Percentiles rank a stretch among this genome's conserved stretches.
Conservation (phyloP, 306 rosid genomes). For the Herpetospermum pedunculosum region DNA sequence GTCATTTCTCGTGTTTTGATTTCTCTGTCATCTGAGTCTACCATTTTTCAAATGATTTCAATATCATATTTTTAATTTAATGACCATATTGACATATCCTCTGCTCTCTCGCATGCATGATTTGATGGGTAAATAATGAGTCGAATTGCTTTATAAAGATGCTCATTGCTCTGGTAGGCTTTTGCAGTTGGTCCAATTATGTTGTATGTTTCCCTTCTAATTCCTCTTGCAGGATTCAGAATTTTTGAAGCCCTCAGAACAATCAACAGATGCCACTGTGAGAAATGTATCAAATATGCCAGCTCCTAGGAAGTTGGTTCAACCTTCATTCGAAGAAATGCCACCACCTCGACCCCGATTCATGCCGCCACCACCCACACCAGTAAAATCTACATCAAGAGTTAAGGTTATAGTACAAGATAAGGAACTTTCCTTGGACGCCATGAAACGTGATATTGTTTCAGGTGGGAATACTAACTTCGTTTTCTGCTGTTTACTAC, state of each 20-base stretch:
- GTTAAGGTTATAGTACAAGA: slow-evolving; percentile 27
- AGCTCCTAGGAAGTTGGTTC: slow-evolving; percentile 65
- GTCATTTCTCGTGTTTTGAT: neutral
- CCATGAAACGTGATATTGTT: slow-evolving; percentile 35
- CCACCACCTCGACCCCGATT: slow-evolving; percentile 35
- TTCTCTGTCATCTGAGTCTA: neutral
- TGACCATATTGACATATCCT: neutral
- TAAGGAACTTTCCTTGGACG: slow-evolving; percentile 25
- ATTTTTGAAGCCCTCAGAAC: slow-evolving; percentile 24
- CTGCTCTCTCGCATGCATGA: neutral
- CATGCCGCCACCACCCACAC: slow-evolving; percentile 59
- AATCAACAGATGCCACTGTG: slow-evolving; percentile 24
- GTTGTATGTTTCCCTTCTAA: slow-evolving; percentile 24
- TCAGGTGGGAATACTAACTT: slow-evolving; percentile 45
- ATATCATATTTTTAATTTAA: neutral
- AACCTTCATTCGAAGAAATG: slow-evolving; percentile 33
- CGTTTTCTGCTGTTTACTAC: neutral
- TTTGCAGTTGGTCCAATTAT: slow-evolving; percentile 14
- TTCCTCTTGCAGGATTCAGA: slow-evolving; percentile 47
- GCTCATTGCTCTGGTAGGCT: neutral
- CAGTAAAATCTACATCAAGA: slow-evolving; percentile 40
- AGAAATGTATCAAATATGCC: slow-evolving; percentile 72
- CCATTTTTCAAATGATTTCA: neutral
- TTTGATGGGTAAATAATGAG: neutral
- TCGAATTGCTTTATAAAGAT: neutral